phyloP scores from a whole-genome alignment of 306 rosid species.

The Fragaria ananassa region DNA sequence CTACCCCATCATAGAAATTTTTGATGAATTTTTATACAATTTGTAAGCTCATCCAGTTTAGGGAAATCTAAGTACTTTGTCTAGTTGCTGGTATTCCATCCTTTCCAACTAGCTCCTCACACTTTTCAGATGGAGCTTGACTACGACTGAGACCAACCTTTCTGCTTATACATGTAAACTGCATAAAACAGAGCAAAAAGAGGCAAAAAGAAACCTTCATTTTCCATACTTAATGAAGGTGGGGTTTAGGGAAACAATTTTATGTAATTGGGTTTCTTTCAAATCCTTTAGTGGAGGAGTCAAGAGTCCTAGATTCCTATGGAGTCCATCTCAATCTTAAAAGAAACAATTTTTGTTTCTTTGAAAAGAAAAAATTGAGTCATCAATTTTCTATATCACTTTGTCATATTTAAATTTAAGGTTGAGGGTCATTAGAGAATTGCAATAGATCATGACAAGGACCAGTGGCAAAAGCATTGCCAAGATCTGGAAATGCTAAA shows the following conservation, averaged over 20 bases:
- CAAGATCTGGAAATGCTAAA: constrained; percentile 36
- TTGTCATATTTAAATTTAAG: neutral
- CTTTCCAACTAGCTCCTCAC: constrained; percentile 32
- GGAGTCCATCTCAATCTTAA: constrained; percentile 41
- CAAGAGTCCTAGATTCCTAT: constrained; percentile 52
- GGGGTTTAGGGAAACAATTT: constrained; percentile 45
- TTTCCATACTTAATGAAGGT: constrained; percentile 22
- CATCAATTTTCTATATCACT: neutral
- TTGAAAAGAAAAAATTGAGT: neutral
- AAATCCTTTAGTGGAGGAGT: constrained; percentile 66
- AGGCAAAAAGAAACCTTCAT: constrained; percentile 7
- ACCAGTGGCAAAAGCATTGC: constrained; percentile 38
- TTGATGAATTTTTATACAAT: constrained; percentile 12
- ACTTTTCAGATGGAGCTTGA: constrained; percentile 66
- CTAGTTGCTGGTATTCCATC: constrained; percentile 16
- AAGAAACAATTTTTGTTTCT: constrained; percentile 23
- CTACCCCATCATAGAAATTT: constrained; percentile 11
- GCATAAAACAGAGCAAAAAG: neutral
- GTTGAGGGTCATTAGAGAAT: constrained; percentile 29
- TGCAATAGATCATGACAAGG: constrained; percentile 37
- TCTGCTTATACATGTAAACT: constrained; percentile 25
- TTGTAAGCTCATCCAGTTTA: constrained; percentile 23
- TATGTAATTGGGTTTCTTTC: constrained; percentile 37
- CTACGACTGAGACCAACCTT: constrained; percentile 52
- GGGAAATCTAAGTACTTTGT: constrained; percentile 24